Percentiles rank a stretch among this genome's conserved stretches.
phyloP scores from a whole-genome alignment of 2,329 filamentous ascomycete genomes.

The Phialemonium atrogriseum region DNA sequence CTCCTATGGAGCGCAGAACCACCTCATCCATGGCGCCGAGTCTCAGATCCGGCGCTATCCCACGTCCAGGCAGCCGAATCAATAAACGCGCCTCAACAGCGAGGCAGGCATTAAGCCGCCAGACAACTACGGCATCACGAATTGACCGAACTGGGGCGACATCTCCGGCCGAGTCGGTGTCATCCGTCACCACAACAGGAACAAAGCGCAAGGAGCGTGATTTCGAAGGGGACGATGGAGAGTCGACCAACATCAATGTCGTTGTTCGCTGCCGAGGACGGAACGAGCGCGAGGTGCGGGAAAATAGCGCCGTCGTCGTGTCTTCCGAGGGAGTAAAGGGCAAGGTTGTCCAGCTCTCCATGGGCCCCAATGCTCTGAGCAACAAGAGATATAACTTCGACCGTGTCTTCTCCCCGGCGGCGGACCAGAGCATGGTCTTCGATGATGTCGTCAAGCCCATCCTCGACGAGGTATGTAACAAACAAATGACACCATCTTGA shows the following conservation, averaged over 20 bases:
- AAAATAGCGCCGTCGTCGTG: slow-evolving; percentile 92
- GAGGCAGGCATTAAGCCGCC: slow-evolving; percentile 9
- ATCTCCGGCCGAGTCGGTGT: slow-evolving; percentile 65
- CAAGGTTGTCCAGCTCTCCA: slow-evolving; percentile 73
- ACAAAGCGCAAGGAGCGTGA: slow-evolving; percentile 83
- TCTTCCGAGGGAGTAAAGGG: slow-evolving; percentile 83
- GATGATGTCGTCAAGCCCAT: slow-evolving; percentile 94
- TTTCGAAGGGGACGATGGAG: slow-evolving; percentile 57
- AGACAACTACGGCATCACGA: slow-evolving; percentile 13
- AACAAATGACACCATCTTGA: no score
- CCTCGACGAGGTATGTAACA: slow-evolving; percentile 73
- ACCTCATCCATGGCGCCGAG: slow-evolving; percentile 16
- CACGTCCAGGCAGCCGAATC: slow-evolving; percentile 19
- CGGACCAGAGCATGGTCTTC: slow-evolving; percentile 88
- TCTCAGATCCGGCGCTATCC: slow-evolving; percentile 10
- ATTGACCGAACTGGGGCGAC: slow-evolving; percentile 36
- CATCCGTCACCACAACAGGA: slow-evolving; percentile 46
- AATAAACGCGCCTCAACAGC: slow-evolving; percentile 13
- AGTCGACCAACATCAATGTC: slow-evolving; percentile 96
- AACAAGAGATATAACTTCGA: slow-evolving; percentile 98
- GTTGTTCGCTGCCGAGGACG: slow-evolving; percentile 91
- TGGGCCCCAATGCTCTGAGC: slow-evolving; percentile 85
- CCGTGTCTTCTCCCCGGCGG: slow-evolving; percentile 90
- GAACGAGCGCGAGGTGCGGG: slow-evolving; percentile 83
- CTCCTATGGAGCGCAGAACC: slow-evolving; percentile 21